A percentile compares a stretch with the other conserved stretches of the same genome.
Evolutionary conservation across 1,284 basidiomycete species (phyloP).

Genomic region (Fereydounia khargensis): DNA sequence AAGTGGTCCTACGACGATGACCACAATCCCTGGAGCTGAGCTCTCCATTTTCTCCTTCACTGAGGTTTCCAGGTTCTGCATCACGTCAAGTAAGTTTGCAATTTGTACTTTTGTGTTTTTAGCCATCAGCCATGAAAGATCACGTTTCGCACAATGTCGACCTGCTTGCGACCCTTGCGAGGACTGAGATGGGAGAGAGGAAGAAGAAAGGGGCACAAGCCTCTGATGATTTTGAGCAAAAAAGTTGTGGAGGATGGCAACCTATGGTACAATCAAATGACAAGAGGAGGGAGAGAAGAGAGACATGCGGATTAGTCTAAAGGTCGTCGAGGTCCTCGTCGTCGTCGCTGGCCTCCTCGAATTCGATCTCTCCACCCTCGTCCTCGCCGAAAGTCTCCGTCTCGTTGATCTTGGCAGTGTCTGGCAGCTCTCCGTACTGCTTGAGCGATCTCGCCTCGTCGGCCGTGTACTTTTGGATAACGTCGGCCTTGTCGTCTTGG

Average conservation of each 20-base stretch:
- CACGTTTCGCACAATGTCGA: too few species aligned
- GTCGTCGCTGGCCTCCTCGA: constrained; percentile 57
- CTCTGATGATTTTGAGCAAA: too few species aligned
- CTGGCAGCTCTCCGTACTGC: constrained; percentile 94
- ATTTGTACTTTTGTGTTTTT: constrained; percentile 3
- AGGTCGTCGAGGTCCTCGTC: constrained; percentile 51
- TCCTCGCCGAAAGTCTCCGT: constrained; percentile 89
- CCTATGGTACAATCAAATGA: constrained; percentile 11
- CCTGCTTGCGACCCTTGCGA: too few species aligned
- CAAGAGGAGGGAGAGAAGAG: not conserved
- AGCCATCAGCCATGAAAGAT: too few species aligned
- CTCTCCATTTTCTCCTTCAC: not conserved
- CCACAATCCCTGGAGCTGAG: constrained; percentile 14
- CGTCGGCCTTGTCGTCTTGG: constrained; percentile 98
- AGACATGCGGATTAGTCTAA: constrained; percentile 4
- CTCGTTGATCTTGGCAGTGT: constrained; percentile 98
- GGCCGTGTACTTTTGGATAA: constrained; percentile 97
- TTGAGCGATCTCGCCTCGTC: constrained; percentile 88
- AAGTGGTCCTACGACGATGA: constrained; percentile 8
- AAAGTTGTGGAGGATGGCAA: too few species aligned
- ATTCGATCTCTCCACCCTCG: constrained; percentile 60
- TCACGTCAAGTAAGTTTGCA: not conserved
- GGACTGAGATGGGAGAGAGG: too few species aligned
- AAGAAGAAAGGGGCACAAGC: too few species aligned
- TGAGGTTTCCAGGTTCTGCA: too few species aligned